phyloP scores from a whole-genome alignment of 441 rosid species.

The Gossypium trilobum region DNA sequence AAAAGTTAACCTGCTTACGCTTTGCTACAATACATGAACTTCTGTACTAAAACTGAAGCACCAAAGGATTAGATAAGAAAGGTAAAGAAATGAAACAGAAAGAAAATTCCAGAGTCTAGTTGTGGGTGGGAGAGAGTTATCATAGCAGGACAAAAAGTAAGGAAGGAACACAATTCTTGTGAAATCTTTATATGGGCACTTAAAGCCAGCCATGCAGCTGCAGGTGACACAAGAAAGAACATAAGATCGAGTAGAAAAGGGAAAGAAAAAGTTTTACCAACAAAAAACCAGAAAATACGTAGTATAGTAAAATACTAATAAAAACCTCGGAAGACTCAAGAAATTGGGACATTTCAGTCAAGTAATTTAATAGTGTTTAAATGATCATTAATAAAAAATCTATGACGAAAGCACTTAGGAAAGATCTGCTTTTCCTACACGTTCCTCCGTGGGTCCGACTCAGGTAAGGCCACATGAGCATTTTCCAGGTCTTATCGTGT shows the following conservation, averaged over 20 bases:
- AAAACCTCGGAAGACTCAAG: conserved; percentile 3
- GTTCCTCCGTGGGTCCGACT: conserved; percentile 15
- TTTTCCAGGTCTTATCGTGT: not conserved
- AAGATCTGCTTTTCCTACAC: not conserved
- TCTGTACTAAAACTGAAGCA: not conserved
- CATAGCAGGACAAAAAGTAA: conserved; percentile 27
- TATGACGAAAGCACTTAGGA: conserved; percentile 9
- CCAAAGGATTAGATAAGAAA: not conserved
- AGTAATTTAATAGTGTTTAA: not conserved
- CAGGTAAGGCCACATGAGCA: not conserved
- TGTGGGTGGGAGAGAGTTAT: conserved; percentile 24
- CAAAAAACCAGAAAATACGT: not conserved
- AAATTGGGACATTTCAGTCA: not conserved
- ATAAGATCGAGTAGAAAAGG: conserved; percentile 13
- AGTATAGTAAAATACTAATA: conserved; percentile 3
- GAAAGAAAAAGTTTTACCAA: not conserved
- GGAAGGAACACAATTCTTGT: conserved; percentile 51
- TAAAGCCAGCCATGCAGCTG: conserved; percentile 62
- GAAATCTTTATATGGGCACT: conserved; percentile 47
- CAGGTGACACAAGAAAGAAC: conserved; percentile 29
- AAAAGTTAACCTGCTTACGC: not conserved
- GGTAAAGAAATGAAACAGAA: conserved; percentile 5
- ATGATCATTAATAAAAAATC: not conserved
- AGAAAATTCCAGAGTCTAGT: conserved; percentile 13
- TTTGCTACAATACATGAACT: not conserved